A percentile compares a stretch with the other conserved stretches of the same genome.
These are phyloP conservation scores for Ceratocystis papillata DNA, from an alignment of 2,329 filamentous ascomycete species.

Conservation along the genomic window DNA sequence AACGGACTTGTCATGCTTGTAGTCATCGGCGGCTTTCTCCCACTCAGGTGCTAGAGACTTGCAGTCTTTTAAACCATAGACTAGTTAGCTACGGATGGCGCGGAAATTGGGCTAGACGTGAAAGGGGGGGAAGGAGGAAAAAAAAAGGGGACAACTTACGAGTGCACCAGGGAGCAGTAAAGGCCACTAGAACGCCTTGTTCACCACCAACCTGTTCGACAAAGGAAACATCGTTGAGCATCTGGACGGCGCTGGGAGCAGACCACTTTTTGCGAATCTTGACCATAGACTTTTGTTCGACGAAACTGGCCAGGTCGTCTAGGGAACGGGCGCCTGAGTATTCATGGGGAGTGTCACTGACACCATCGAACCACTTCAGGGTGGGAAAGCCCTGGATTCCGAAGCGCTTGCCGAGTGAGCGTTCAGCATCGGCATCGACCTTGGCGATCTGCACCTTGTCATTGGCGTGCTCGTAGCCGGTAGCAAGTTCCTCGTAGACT, in stretches of 20 bases:
- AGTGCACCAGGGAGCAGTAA: constrained; percentile 97
- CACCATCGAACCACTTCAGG: constrained; percentile 94
- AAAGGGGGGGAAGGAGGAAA: neutral
- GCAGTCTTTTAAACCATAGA: constrained; percentile 57
- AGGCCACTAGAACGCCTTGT: constrained; percentile 86
- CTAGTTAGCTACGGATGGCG: neutral
- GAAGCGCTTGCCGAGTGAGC: constrained; percentile 71
- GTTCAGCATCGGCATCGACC: constrained; percentile 88
- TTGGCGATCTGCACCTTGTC: constrained; percentile 79
- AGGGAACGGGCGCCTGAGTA: constrained; percentile 82
- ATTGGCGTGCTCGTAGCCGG: constrained; percentile 58
- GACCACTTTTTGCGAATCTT: constrained; percentile 67
- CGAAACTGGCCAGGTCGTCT: constrained; percentile 70
- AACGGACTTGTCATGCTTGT: constrained; percentile 64
- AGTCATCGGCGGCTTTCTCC: constrained; percentile 78
- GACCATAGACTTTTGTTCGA: constrained; percentile 75
- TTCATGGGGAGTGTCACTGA: constrained; percentile 71
- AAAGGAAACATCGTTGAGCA: constrained; percentile 73
- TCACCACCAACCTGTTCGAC: constrained; percentile 66
- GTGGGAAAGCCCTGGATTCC: constrained; percentile 93
- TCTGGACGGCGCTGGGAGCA: constrained; percentile 62
- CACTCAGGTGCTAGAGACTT: constrained; percentile 83
- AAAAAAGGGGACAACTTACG: constrained; percentile 52
- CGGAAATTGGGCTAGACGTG: neutral
- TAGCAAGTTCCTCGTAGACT: constrained; percentile 81